These are phyloP conservation scores for Microdochium trichocladiopsis DNA, from an alignment of 2,329 filamentous ascomycete species.

Conservation along the genomic window DNA sequence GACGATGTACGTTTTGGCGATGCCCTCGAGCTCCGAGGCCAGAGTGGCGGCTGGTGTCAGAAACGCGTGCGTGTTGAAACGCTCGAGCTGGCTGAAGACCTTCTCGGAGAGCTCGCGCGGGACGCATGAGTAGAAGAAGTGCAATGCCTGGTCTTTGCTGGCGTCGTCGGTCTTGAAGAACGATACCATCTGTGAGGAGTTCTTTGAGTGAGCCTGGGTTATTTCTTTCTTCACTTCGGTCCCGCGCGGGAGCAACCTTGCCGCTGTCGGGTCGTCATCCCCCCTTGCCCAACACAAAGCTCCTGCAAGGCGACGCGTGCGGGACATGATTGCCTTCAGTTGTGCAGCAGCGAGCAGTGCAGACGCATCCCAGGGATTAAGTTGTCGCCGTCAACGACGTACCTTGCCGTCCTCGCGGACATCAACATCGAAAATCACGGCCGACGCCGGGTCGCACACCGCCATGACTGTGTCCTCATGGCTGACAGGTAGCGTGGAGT, in stretches of 20 bases:
- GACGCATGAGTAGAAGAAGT: neutral
- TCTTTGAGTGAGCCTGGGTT: too few relatives aligned
- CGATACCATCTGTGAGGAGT: neutral
- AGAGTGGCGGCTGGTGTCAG: neutral
- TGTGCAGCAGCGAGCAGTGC: too few relatives aligned
- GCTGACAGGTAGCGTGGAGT: neutral
- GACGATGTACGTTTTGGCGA: conserved; percentile 1
- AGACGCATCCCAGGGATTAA: too few relatives aligned
- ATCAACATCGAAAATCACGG: neutral
- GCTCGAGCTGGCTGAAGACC: neutral
- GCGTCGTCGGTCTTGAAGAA: neutral
- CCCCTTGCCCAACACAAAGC: too few relatives aligned
- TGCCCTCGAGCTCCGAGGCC: conserved; percentile 1
- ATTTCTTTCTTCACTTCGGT: too few relatives aligned
- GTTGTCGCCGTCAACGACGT: too few relatives aligned
- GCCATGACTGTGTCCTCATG: neutral
- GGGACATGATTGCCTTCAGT: too few relatives aligned
- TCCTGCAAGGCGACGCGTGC: too few relatives aligned
- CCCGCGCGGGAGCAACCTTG: too few relatives aligned
- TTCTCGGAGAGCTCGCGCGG: neutral
- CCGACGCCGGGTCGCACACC: neutral
- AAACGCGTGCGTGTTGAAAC: neutral
- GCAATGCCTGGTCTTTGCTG: neutral
- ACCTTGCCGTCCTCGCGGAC: neutral
- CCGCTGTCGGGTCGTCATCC: too few relatives aligned